Evolutionary conservation across 208 protist species (phyloP).

Genomic region (Wallacemonas sp.): DNA sequence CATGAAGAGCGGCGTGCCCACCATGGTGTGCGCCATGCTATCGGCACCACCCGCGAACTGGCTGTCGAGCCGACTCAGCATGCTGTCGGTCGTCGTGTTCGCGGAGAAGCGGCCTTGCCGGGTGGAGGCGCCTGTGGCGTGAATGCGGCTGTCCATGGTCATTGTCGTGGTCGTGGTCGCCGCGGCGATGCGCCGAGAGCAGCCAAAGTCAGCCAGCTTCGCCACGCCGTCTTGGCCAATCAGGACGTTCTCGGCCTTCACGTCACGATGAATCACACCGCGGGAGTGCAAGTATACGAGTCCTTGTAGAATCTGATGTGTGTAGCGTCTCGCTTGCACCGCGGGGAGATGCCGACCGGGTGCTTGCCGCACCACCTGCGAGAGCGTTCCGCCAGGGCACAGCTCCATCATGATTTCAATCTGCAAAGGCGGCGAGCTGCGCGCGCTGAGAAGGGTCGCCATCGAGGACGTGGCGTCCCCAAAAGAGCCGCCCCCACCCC

Average conservation of each 20-base stretch:
- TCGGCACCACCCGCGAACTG: conserved; percentile 29
- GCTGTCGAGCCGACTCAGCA: conserved; percentile 8
- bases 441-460: not conserved
- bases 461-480: conserved; percentile 12
- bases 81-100: conserved; percentile 18
- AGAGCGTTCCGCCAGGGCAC: conserved; percentile 65
- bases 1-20: conserved; percentile 87
- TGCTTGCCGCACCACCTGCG: conserved; percentile 44
- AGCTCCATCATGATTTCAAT: conserved; percentile 90
- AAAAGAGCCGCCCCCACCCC: not conserved
- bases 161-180: conserved; percentile 23
- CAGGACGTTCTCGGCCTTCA: conserved; percentile 90
- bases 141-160: conserved; percentile 7
- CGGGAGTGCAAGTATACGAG: conserved; percentile 79
- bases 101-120: not conserved
- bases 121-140: conserved; percentile 1
- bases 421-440: conserved; percentile 31
- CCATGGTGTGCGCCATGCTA: conserved; percentile 70
- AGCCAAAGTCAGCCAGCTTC: conserved; percentile 95
- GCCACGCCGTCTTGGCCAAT: conserved; percentile 71
- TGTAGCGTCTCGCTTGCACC: conserved; percentile 44
- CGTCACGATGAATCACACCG: conserved; percentile 83
- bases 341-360: conserved; percentile 55
- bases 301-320: conserved; percentile 76
- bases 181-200: conserved; percentile 79